Base-by-base conservation (phyloP, 345 rosid genomes). In the Arabidopsis arenosa region DNA sequence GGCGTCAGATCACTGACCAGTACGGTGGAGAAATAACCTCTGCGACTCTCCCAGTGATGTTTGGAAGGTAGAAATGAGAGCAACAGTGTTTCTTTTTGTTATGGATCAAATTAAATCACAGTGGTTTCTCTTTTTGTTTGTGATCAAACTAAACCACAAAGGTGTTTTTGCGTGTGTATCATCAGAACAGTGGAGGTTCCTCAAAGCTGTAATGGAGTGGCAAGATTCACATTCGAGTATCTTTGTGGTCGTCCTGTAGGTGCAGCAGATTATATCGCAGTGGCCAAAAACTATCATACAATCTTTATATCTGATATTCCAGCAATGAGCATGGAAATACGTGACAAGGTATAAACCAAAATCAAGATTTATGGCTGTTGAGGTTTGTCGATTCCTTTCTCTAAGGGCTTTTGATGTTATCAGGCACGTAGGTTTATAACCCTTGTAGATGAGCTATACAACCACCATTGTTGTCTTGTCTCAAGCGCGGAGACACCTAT, bases 401-500 rank as follows among this genome's bases (percentile, higher is more conserved):
- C 26, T 36, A 9, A 56, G n/a, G 14, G 14, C 13, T 49, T 33
- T 68, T 68, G 53, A 51, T 37, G 41, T 63, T 79, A 66, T 59
- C 88, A 91, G 98, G 98, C 98, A 52, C 94, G 98, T 71, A 86
- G 98, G 81, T 93, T 93, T 82, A 91, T 93, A 75, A 91, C 98
- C 45, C 93, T 93, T 63, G 70, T 93, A 5, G 98, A 93, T 80
- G 98, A 93, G 84, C 81, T 93, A 52, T 91, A 93, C 84, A 93
- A 93, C 81, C 96, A 89, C 77, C 98, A 91, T 74, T 91, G 98
- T 85, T 53, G 86, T 83, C 85, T 93, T 55, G 78, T 85, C 79
- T 91, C 90, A 72, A 71, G 79, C 9, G 91, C 97, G 2, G 88
- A 91, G 62, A 61, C 91, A 72, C 85, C 94, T 55, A 87, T 93